phyloP scores from a whole-genome alignment of 2,329 filamentous ascomycete genomes.

The Fusarium caatingaense region DNA sequence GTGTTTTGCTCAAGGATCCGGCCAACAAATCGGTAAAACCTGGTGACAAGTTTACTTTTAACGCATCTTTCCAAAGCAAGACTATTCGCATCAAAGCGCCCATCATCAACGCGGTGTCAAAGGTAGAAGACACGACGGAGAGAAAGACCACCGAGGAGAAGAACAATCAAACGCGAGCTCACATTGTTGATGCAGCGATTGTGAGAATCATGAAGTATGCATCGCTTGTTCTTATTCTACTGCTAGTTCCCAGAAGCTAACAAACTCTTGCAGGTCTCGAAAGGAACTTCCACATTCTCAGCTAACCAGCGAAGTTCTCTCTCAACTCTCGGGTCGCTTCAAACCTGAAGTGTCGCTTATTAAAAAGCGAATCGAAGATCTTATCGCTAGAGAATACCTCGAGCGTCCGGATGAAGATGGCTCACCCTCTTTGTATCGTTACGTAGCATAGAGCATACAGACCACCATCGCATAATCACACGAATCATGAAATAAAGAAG shows the following conservation, averaged over 20 bases:
- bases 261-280: slow-evolving; percentile 67
- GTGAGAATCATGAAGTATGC: slow-evolving; percentile 89
- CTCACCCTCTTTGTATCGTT: slow-evolving; percentile 74
- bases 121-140: slow-evolving; percentile 80
- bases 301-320: slow-evolving; percentile 77
- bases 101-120: slow-evolving; percentile 82
- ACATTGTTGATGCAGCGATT: slow-evolving; percentile 80
- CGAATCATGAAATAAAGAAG: slow-evolving; percentile 42
- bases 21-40: slow-evolving; percentile 80
- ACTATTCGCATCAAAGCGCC: slow-evolving; percentile 90
- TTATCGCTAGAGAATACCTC: slow-evolving; percentile 82
- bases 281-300: slow-evolving; percentile 77
- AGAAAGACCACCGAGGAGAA: slow-evolving; percentile 78
- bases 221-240: neutral
- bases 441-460: slow-evolving; percentile 67
- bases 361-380: slow-evolving; percentile 82
- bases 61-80: slow-evolving; percentile 82
- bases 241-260: slow-evolving; percentile 18
- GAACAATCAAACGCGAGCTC: slow-evolving; percentile 77
- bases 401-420: slow-evolving; percentile 75
- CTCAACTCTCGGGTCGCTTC: slow-evolving; percentile 76
- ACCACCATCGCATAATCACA: slow-evolving; percentile 18
- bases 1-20: slow-evolving; percentile 83
- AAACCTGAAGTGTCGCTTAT: slow-evolving; percentile 81
- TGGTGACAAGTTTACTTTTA: slow-evolving; percentile 84